These are phyloP conservation scores for Penicillium maclennaniae DNA, from an alignment of 495 filamentous ascomycete species.

Conservation along the genomic window DNA sequence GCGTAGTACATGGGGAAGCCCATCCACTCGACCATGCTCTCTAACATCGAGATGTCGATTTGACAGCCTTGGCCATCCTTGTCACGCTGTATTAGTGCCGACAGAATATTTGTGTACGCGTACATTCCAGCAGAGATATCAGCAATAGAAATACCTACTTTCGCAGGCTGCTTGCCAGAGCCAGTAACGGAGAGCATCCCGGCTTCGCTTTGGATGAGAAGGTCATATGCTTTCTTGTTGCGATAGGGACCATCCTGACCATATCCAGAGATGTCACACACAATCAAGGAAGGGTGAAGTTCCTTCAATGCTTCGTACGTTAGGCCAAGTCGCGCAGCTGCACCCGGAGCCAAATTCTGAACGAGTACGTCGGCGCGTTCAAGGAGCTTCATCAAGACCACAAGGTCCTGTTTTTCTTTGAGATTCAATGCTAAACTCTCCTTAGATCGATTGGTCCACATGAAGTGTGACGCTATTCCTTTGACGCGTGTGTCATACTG, in stretches of 20 bases:
- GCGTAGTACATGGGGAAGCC: constrained; percentile 52
- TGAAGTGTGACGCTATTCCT: constrained; percentile 48
- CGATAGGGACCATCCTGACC: constrained; percentile 48
- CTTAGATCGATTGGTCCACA: constrained; percentile 52
- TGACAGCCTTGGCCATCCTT: constrained; percentile 41
- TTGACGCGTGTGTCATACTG: constrained; percentile 46
- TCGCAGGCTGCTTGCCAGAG: constrained; percentile 41
- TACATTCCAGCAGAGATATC: constrained; percentile 51
- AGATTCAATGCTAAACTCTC: constrained; percentile 48
- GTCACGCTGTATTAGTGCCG: constrained; percentile 43
- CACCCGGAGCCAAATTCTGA: constrained; percentile 50
- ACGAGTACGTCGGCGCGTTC: constrained; percentile 48
- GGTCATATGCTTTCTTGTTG: constrained; percentile 54
- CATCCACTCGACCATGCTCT: constrained; percentile 56
- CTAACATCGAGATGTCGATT: constrained; percentile 52
- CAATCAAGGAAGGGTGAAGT: constrained; percentile 42
- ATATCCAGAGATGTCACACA: constrained; percentile 52
- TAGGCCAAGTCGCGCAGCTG: constrained; percentile 43
- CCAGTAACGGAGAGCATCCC: constrained; percentile 51
- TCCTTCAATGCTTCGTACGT: constrained; percentile 39
- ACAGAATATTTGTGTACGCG: constrained; percentile 48
- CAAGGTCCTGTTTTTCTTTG: constrained; percentile 40
- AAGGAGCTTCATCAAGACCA: constrained; percentile 41
- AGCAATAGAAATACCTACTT: constrained; percentile 50
- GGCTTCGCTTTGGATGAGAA: constrained; percentile 52